Base-by-base conservation (phyloP, 139 green algal genomes). In the Tetraselmis chui region DNA sequence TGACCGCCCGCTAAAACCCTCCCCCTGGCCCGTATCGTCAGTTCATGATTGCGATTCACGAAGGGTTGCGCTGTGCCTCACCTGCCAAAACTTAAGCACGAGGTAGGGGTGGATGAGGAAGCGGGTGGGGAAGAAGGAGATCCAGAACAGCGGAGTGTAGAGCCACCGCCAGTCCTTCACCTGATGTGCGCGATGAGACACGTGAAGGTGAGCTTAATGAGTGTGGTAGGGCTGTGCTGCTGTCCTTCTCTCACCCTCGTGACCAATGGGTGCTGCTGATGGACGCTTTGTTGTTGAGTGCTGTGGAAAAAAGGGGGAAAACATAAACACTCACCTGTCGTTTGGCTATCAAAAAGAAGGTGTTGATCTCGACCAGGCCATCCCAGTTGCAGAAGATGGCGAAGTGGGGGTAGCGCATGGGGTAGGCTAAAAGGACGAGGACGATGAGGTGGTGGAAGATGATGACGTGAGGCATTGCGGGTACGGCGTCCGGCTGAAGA, bases 311-410 rank as follows among this genome's bases (percentile, higher is more conserved):
- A n/a, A n/a, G n/a, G n/a, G n/a, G n/a, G n/a, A n/a, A n/a, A n/a
- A n/a, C n/a, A n/a, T n/a, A n/a, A n/a, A n/a, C n/a, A n/a, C n/a
- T 5, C 29, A 79, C 29, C 76, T 79, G 76, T 31, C 76, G 29
- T 18, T 22, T 5, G 76, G 76, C 76, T 18, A 79, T 18, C 76
- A 79, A 31, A 18, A 79, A 79, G 76, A 79, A 79, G 29, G 76
- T 79, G 76, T 79, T 79, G 76, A 45, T 45, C 76, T 79, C 76
- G 11, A 31, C 29, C 11, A 79, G 76, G 29, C 76, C 76, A 18
- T 79, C 76, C 29, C 29, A 79, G 76, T 31, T 45, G 76, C 11
- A 31, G 29, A 27, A 79, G 5, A 79, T 31, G 11, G 76, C 76
- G 76, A 45, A 31, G 29, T 79, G 29, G 5, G 76, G 76, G 29